Base-by-base conservation (phyloP, 2,329 filamentous ascomycete genomes). In the Ophiocordyceps camponoti-saundersi region DNA sequence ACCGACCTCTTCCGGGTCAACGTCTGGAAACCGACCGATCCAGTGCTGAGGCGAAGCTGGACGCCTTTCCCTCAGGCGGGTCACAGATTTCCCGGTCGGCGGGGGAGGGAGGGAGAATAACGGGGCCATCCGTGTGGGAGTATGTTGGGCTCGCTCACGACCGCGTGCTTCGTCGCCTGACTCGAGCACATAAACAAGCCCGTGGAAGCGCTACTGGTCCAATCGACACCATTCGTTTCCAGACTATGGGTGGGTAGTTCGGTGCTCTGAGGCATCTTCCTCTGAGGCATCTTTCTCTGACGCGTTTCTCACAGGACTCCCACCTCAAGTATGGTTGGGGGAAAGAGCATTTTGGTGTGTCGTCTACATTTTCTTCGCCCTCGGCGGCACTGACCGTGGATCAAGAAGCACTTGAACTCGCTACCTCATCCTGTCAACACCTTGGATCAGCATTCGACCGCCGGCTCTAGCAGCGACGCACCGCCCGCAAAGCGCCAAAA, bases 211-310 rank as follows among this genome's bases (percentile, higher is more conserved):
- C 49, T 66, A 67, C 49, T 49, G 55, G 47, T 66, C 45, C 15
- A 16, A 62, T 48, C 51, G 60, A 48, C 58, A 58, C 51, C 57
- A 59, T 54, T 65, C 62, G 49, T 63, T 65, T 53, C 64, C 64
- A 45, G 64, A 67, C 55, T 67, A 67, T 66, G 64, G 61, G 64
- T 66, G 61, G 46, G 55, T 49, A 48, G 50, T 44, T n/a, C n/a
- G 44, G 44, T 44, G 36, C 26, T 6, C 11, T 43, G 29, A 22
- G 18, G 6, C 18, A 42, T n/a, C 13, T 29, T 42, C 2, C 3
- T 22, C 43, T 43, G 29, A 22, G 18, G 6, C 18, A 42, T n/a
- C 13, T 29, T 42, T 4, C 3, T 15, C 42, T 46, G n/a, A 41
- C 30, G 39, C 12, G 32, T 11, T 23, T 10, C 34, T 21, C 8